phyloP scores from a whole-genome alignment of 1,139 yeast genomes.

The Sugiyamaella japonica region DNA sequence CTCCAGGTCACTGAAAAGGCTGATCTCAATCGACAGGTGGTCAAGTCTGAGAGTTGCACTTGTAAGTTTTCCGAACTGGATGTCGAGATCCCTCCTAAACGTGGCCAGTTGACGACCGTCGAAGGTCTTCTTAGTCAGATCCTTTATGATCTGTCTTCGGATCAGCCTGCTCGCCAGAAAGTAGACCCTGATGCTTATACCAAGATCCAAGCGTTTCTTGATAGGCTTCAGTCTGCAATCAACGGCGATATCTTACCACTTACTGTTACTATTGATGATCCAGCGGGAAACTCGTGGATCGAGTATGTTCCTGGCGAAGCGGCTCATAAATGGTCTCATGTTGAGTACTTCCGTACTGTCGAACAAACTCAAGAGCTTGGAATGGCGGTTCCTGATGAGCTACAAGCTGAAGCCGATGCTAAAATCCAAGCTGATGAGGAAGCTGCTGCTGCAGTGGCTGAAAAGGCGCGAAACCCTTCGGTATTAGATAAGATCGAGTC shows the following conservation, averaged over 20 bases:
- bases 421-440: conserved; percentile 36
- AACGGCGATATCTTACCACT: conserved; percentile 73
- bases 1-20: conserved; percentile 67
- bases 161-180: conserved; percentile 75
- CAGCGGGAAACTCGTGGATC: conserved; percentile 97
- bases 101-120: conserved; percentile 88
- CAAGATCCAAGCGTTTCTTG: conserved; percentile 70
- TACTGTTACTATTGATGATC: conserved; percentile 83
- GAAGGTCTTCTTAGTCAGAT: conserved; percentile 87
- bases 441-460: conserved; percentile 33
- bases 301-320: conserved; percentile 88
- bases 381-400: conserved; percentile 75
- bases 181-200: conserved; percentile 72
- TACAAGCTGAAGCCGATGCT: conserved; percentile 46
- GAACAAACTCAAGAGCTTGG: conserved; percentile 89
- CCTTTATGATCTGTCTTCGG: conserved; percentile 75
- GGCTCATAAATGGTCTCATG: conserved; percentile 85
- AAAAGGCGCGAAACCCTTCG: conserved; percentile 27
- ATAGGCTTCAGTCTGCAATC: conserved; percentile 57
- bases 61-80: conserved; percentile 82
- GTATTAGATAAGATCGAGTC: conserved; percentile 36
- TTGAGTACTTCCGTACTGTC: conserved; percentile 79
- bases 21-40: conserved; percentile 87
- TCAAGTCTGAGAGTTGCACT: conserved; percentile 86
- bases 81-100: conserved; percentile 91